Evolutionary conservation across 139 green algal genomes (phyloP), one percentile per base, ranked within the genome.

Genomic region (Zygnema circumcarinatum): DNA sequence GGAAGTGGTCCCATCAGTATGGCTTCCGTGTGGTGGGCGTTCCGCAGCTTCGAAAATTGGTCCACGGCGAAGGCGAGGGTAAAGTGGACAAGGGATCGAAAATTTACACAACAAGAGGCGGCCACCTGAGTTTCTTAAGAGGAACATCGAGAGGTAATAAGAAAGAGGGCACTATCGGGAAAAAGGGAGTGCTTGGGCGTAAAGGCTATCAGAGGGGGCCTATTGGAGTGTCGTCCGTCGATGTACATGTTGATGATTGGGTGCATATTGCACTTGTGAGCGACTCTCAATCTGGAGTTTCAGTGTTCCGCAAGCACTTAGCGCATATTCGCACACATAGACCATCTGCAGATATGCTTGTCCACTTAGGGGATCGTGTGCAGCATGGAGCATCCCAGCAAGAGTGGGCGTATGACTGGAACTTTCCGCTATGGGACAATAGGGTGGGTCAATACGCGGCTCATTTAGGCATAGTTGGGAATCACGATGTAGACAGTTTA

Each of bases 341-440:
- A 74, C 76, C 76, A 36, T n/a, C 76, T 36, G 36, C 76, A 31
- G 76, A 84, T 62, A 36, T 84, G 35, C 38, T 69, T 2, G 20
- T 84, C n/a, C 76, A 84, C 76, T 62, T 84, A 36, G 76, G 76
- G 1, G 76, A 84, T n/a, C 76, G 76, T 21, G 76, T 84, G 0
- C 76, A 78, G 16, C 33, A 78, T 41, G 33, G 35, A 25, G 36
- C 3, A 39, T 78, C 69, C 16, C 69, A 52, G 11, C 69, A 36
- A 25, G 69, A 78, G 16, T 78, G 69, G 69, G 69, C 69, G 11
- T 36, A 39, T 41, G 11, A 52, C 16, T 78, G 69, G 69, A 25
- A 39, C 11, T 78, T 52, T 41, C 69, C 69, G 11, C 35, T 78
- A 39, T 39, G 35, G 69, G 35, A 78, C 16, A 78, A 11, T 41